phyloP scores from a whole-genome alignment of 306 rosid genomes.

The Corylus americana region DNA sequence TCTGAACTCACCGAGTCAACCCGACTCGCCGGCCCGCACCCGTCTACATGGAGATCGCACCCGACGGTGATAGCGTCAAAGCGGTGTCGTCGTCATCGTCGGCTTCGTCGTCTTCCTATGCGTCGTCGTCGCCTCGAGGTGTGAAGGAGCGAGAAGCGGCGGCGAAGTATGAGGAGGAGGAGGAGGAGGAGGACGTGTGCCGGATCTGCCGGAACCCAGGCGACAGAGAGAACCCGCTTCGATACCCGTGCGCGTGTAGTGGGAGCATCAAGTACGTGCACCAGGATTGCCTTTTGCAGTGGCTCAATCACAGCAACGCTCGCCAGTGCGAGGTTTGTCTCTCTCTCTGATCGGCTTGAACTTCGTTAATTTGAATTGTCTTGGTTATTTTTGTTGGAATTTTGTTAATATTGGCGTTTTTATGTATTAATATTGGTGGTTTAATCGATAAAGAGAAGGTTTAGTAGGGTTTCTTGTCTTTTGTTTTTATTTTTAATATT shows the following conservation, averaged over 20 bases:
- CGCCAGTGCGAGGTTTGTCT: slow-evolving; percentile 95
- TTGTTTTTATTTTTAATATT: neutral
- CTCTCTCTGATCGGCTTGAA: neutral
- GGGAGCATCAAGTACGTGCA: slow-evolving; percentile 98
- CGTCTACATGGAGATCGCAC: slow-evolving; percentile 73
- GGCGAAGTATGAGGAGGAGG: slow-evolving; percentile 71
- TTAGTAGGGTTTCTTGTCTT: neutral
- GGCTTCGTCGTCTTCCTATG: slow-evolving; percentile 34
- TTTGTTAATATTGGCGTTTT: neutral
- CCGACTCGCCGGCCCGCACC: slow-evolving; percentile 37
- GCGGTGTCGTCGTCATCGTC: slow-evolving; percentile 34
- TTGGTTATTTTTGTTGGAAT: neutral
- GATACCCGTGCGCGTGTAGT: slow-evolving; percentile 97
- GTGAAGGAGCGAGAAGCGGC: slow-evolving; percentile 41
- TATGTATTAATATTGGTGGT: neutral
- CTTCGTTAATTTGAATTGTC: slow-evolving; percentile 11
- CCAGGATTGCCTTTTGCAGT: slow-evolving; percentile 97
- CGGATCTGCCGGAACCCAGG: slow-evolving; percentile 96
- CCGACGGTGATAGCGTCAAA: slow-evolving; percentile 51
- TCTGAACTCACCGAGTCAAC: slow-evolving; percentile 31
- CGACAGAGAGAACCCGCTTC: slow-evolving; percentile 83
- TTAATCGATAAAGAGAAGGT: neutral
- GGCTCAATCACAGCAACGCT: slow-evolving; percentile 99
- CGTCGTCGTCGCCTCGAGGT: slow-evolving; percentile 43
- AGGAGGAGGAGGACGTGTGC: slow-evolving; percentile 95